Evolutionary conservation across 2,329 filamentous ascomycete species (phyloP).

Genomic region (Paracamarosporium sp.): DNA sequence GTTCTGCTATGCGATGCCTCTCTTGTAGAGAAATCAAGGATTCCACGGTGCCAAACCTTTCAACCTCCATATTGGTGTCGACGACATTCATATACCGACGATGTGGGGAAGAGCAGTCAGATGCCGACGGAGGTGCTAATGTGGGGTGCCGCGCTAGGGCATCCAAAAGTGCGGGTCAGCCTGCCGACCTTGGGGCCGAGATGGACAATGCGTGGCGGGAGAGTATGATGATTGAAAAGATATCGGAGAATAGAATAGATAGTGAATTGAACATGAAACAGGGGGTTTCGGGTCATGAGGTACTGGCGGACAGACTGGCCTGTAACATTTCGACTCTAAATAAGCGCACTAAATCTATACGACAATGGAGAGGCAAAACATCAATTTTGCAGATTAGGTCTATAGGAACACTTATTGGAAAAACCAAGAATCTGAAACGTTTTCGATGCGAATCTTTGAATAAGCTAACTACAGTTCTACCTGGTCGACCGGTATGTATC

Average conservation of each 20-base stretch:
- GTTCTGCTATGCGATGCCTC: background rate
- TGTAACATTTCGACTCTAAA: too few species aligned
- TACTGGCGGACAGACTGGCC: too few species aligned
- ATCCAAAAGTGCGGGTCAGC: slow-evolving; percentile 4
- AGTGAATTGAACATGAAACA: too few species aligned
- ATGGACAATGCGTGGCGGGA: background rate
- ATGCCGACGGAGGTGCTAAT: slow-evolving; percentile 21
- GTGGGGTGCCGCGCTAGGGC: slow-evolving; percentile 34
- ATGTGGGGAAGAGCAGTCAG: slow-evolving; percentile 27
- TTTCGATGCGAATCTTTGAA: background rate
- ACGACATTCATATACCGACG: slow-evolving; percentile 15
- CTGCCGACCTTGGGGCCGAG: background rate
- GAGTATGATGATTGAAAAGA: background rate
- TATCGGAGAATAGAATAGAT: too few species aligned
- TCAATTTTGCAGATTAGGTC: too few species aligned
- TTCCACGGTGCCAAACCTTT: background rate
- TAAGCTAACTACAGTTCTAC: background rate
- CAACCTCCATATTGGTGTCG: background rate
- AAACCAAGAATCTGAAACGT: too few species aligned
- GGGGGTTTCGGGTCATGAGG: too few species aligned
- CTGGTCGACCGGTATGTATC: slow-evolving; percentile 10
- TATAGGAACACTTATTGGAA: too few species aligned
- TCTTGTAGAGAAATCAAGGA: too few species aligned
- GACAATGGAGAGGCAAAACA: too few species aligned
- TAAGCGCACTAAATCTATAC: too few species aligned